Conservation (phyloP, 306 rosid species). For the Echinosophora koreensis region DNA sequence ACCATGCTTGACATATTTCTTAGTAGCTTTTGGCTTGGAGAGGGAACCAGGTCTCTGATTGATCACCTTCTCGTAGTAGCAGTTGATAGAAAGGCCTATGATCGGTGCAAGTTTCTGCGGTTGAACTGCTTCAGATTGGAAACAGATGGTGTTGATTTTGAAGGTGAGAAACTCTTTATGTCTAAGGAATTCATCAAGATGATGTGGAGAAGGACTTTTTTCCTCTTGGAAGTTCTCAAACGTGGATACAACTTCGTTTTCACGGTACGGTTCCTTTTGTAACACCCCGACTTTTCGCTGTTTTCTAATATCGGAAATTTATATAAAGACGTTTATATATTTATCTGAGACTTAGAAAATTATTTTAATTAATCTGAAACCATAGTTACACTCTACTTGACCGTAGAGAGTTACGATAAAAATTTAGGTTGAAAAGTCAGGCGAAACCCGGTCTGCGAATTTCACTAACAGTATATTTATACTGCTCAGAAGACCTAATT, state of each 20-base stretch:
- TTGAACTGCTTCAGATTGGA: constrained; percentile 65
- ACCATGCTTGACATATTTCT: constrained; percentile 84
- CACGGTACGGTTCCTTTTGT: constrained; percentile 61
- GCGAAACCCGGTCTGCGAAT: too few species aligned
- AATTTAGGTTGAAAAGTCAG: too few species aligned
- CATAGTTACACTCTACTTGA: too few species aligned
- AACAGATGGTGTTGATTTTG: constrained; percentile 67
- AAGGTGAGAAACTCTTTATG: constrained; percentile 74
- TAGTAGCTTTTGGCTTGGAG: constrained; percentile 78
- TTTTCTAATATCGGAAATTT: too few species aligned
- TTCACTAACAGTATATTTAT: too few species aligned
- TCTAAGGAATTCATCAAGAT: constrained; percentile 73
- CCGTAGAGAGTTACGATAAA: too few species aligned
- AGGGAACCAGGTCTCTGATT: constrained; percentile 56
- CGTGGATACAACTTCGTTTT: constrained; percentile 78
- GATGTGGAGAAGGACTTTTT: constrained; percentile 83
- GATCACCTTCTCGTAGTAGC: constrained; percentile 71
- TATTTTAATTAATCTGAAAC: too few species aligned
- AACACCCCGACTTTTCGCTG: too few species aligned
- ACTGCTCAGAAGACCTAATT: too few species aligned
- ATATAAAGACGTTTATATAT: too few species aligned
- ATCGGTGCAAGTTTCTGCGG: constrained; percentile 61
- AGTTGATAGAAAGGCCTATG: constrained; percentile 73
- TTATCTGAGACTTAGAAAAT: too few species aligned
- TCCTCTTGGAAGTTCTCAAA: constrained; percentile 70